phyloP scores from a whole-genome alignment of 257 asterid genomes.

The Eucommia ulmoides region DNA sequence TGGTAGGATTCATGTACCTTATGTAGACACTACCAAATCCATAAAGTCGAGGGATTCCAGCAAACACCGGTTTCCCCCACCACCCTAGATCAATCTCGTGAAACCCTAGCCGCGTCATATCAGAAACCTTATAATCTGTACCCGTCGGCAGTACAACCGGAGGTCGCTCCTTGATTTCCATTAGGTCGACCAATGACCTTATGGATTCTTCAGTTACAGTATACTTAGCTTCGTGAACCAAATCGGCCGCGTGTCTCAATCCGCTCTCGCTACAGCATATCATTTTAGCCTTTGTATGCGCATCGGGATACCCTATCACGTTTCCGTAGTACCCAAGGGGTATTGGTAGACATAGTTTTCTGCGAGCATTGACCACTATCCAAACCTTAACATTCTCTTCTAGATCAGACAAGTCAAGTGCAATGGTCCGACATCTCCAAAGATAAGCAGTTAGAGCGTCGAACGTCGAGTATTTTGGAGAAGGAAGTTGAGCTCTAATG shows the following conservation, averaged over 20 bases:
- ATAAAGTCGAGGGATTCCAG: conserved; percentile 17
- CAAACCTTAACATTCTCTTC: background rate
- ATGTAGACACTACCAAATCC: too few relatives aligned
- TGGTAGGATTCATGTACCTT: too few relatives aligned
- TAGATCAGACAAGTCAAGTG: background rate
- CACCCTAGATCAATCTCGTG: background rate
- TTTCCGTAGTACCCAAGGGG: background rate
- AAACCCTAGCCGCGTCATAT: background rate
- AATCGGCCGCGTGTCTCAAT: background rate
- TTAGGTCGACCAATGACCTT: background rate
- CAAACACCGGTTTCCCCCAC: background rate
- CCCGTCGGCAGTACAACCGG: too few relatives aligned
- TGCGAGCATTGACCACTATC: background rate
- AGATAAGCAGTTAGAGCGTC: background rate
- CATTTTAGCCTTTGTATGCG: background rate
- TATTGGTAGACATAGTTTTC: background rate
- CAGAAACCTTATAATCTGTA: background rate
- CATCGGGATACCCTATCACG: background rate
- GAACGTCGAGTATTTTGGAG: background rate
- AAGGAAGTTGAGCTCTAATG: background rate
- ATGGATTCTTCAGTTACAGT: background rate
- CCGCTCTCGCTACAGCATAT: background rate
- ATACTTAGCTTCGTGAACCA: background rate
- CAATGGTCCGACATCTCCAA: background rate
- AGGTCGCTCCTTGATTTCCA: background rate